These are phyloP conservation scores for Leccinum olivaceopallidum DNA, from an alignment of 768 basidiomycete species.

Conservation along the genomic window DNA sequence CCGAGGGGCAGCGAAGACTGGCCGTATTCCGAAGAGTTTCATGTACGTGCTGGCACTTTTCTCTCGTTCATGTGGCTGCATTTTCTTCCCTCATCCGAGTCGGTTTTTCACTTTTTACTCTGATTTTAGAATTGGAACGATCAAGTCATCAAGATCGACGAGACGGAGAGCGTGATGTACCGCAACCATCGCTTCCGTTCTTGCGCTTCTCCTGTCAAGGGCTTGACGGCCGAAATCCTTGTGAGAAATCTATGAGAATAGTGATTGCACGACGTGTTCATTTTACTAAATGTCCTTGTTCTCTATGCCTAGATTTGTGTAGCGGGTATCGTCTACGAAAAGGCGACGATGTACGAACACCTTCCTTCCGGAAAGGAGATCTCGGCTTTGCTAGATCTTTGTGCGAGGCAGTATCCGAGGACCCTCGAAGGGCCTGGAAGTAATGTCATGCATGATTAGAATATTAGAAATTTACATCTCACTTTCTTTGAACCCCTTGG, in stretches of 20 bases:
- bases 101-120: not conserved
- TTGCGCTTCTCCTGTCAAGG: conserved; percentile 77
- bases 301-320: conserved; percentile 33
- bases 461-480: not conserved
- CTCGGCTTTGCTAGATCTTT: conserved; percentile 29
- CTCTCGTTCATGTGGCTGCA: not conserved
- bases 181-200: conserved; percentile 86
- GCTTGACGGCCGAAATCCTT: conserved; percentile 80
- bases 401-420: conserved; percentile 25
- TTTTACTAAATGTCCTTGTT: not conserved
- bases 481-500: too few relatives aligned
- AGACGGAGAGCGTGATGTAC: conserved; percentile 55
- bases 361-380: conserved; percentile 55
- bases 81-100: not conserved
- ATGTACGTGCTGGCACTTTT: conserved; percentile 49
- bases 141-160: conserved; percentile 35
- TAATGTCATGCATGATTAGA: conserved; percentile 5
- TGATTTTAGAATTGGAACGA: conserved; percentile 58
- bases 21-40: conserved; percentile 71
- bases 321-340: conserved; percentile 65
- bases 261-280: not conserved
- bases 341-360: conserved; percentile 50
- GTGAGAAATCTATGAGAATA: conserved; percentile 70
- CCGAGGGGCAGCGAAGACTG: conserved; percentile 67
- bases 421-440: conserved; percentile 7